phyloP scores from a whole-genome alignment of 306 rosid species.

The Pyrus pyrifolia region DNA sequence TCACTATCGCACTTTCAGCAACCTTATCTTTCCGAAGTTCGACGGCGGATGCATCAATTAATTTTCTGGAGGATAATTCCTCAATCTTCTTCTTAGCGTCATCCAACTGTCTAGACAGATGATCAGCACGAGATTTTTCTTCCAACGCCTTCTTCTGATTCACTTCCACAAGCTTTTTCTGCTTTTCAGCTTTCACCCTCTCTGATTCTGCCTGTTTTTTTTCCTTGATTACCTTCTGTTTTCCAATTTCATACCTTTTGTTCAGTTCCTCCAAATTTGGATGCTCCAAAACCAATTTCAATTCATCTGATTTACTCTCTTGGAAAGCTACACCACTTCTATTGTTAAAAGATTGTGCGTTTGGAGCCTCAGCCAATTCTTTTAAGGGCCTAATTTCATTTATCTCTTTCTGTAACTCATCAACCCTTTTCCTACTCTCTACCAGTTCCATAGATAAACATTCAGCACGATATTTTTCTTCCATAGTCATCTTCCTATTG shows the following conservation, averaged over 20 bases:
- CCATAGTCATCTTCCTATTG: constrained; percentile 9
- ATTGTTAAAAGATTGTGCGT: not conserved
- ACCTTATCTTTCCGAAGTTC: constrained; percentile 20
- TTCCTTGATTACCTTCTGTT: constrained; percentile 31
- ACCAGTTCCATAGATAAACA: constrained; percentile 27
- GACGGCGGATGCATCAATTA: constrained; percentile 26
- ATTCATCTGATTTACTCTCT: not conserved
- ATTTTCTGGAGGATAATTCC: constrained; percentile 45
- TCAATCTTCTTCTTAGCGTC: constrained; percentile 37
- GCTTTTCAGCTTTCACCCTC: constrained; percentile 37
- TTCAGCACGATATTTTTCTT: constrained; percentile 29
- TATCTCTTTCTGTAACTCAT: constrained; percentile 25
- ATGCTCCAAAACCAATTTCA: not conserved
- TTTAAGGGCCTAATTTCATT: constrained; percentile 15
- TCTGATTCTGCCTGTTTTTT: constrained; percentile 37
- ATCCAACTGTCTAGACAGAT: constrained; percentile 47
- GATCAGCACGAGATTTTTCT: constrained; percentile 48
- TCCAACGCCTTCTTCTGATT: constrained; percentile 49
- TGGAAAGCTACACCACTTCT: not conserved
- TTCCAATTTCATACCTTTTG: constrained; percentile 41
- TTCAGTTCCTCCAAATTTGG: constrained; percentile 18
- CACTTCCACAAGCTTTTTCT: constrained; percentile 40
- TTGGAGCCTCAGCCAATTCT: not conserved
- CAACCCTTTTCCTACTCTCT: constrained; percentile 23
- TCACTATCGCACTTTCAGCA: constrained; percentile 34